Conservation (phyloP, 2,329 filamentous ascomycete species). For the Fusarium fracticaudum region DNA sequence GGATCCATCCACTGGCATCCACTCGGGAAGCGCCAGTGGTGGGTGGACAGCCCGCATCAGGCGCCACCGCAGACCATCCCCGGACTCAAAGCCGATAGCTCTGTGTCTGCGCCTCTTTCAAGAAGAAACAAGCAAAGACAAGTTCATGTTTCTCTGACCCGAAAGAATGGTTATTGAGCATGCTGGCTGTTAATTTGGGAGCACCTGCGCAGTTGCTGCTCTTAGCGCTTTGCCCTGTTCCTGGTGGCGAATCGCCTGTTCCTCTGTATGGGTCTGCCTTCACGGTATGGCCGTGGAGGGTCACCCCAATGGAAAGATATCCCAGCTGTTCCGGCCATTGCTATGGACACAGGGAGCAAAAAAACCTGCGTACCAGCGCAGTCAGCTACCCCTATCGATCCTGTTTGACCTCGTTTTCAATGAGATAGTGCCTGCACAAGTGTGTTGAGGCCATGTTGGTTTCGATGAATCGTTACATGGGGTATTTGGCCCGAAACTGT, state of each 20-base stretch:
- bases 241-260: conserved; percentile 29
- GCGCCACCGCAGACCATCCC: conserved; percentile 44
- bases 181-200: neutral
- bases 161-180: neutral
- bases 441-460: conserved; percentile 29
- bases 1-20: conserved; percentile 42
- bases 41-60: conserved; percentile 44
- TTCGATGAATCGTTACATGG: conserved; percentile 26
- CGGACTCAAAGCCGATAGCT: conserved; percentile 41
- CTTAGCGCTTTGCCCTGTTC: conserved; percentile 3
- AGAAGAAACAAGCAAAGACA: conserved; percentile 24
- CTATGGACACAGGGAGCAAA: conserved; percentile 22
- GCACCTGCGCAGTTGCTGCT: neutral
- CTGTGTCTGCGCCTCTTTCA: conserved; percentile 38
- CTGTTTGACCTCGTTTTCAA: conserved; percentile 23
- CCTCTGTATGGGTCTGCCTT: conserved; percentile 30
- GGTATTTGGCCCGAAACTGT: conserved; percentile 25
- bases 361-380: conserved; percentile 13
- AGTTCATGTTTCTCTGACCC: conserved; percentile 18
- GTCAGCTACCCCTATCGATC: conserved; percentile 28
- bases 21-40: conserved; percentile 44
- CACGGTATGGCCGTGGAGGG: conserved; percentile 16
- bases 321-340: conserved; percentile 2
- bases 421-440: conserved; percentile 39
- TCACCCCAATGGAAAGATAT: conserved; percentile 11